These are phyloP conservation scores for Balamuthia mandrillaris DNA, from an alignment of 208 protist species.

Conservation along the genomic window DNA sequence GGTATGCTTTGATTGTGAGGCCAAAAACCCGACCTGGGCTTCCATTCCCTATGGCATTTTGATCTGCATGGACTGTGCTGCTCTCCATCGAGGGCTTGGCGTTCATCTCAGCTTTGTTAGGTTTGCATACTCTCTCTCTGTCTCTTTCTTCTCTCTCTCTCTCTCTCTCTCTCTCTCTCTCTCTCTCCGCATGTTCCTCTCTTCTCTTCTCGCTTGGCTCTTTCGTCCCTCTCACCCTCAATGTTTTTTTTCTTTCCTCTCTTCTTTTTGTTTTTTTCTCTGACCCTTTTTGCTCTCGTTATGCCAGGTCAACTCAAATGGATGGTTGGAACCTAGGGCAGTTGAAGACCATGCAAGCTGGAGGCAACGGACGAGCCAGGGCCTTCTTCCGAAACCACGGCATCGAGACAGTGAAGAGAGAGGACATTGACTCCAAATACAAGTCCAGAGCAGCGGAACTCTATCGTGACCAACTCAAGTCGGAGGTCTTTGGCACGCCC, in stretches of 20 bases:
- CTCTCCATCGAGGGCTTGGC: constrained; percentile 87
- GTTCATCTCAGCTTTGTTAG: constrained; percentile 94
- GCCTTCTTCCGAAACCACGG: constrained; percentile 28
- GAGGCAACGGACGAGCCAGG: constrained; percentile 2
- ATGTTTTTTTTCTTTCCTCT: no score
- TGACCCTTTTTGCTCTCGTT: no score
- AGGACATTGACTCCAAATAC: constrained; percentile 33
- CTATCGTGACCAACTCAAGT: constrained; percentile 28
- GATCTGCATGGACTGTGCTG: constrained; percentile 94
- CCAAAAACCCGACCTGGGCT: constrained; percentile 92
- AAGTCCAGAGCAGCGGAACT: constrained; percentile 20
- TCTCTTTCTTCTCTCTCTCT: no score
- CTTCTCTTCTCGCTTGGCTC: neutral
- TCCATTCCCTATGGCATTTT: constrained; percentile 92
- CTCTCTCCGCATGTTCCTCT: neutral
- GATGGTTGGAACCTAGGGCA: constrained; percentile 16
- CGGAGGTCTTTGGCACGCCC: constrained; percentile 19
- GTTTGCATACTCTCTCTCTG: no score
- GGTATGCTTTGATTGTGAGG: constrained; percentile 91
- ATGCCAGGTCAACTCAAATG: neutral
- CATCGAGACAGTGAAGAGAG: neutral
- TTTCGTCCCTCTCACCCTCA: no score
- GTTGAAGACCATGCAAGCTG: neutral
- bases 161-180: neutral
- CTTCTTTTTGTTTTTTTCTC: no score